These are phyloP conservation scores for Coprinopsis sp. DNA, from an alignment of 768 basidiomycete genomes.

Conservation along the genomic window DNA sequence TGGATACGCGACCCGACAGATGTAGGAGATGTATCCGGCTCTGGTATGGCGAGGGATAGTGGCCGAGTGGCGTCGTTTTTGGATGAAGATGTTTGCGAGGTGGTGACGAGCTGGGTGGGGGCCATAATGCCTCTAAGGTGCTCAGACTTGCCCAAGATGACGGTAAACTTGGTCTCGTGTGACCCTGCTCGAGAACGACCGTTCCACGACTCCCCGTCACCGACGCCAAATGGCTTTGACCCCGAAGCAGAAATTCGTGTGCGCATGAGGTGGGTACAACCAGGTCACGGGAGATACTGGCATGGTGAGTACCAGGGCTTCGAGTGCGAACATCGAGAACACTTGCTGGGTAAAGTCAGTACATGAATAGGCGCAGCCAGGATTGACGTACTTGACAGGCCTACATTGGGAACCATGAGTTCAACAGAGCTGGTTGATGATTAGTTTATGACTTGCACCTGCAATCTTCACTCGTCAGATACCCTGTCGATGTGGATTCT, in stretches of 20 bases:
- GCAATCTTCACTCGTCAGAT: constrained; percentile 96
- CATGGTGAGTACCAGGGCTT: constrained; percentile 77
- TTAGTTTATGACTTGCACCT: constrained; percentile 22
- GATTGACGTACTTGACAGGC: constrained; percentile 75
- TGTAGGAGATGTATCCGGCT: constrained; percentile 6
- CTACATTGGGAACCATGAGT: constrained; percentile 94
- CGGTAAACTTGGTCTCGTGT: constrained; percentile 62
- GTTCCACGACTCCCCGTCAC: constrained; percentile 9
- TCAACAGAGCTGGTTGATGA: constrained; percentile 63
- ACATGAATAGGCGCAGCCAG: background rate
- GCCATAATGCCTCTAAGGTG: constrained; percentile 89
- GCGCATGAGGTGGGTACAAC: constrained; percentile 66
- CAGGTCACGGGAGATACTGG: constrained; percentile 70
- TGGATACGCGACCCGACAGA: constrained; percentile 78
- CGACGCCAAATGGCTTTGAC: constrained; percentile 36
- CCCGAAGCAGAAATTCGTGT: constrained; percentile 42
- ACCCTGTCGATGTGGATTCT: constrained; percentile 80
- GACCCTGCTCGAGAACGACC: constrained; percentile 16
- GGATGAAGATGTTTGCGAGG: constrained; percentile 15
- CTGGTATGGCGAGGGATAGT: constrained; percentile 1
- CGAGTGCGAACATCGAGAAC: constrained; percentile 94
- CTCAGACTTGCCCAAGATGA: constrained; percentile 88
- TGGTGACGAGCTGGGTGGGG: constrained; percentile 75
- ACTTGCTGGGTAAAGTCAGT: constrained; percentile 39
- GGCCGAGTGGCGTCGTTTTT: background rate